Conservation (phyloP, 441 rosid species). For the Jatropha multifida region DNA sequence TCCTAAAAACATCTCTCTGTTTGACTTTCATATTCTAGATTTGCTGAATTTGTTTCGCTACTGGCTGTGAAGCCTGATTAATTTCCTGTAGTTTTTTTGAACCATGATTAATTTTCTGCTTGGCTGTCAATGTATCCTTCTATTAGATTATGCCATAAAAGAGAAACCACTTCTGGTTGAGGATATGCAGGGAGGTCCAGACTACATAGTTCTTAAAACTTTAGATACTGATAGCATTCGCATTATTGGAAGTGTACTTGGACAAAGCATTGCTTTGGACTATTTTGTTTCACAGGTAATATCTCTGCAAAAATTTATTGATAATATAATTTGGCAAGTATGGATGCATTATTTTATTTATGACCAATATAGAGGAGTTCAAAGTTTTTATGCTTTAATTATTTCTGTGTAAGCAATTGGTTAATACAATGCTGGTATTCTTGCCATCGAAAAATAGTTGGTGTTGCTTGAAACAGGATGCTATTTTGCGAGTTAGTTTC, state of each 20-base stretch:
- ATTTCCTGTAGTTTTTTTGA: not conserved
- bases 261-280: constrained; percentile 92
- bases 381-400: not conserved
- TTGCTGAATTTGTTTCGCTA: not conserved
- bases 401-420: not conserved
- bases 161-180: constrained; percentile 68
- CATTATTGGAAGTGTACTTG: constrained; percentile 88
- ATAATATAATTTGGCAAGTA: not conserved
- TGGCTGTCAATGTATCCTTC: constrained; percentile 16
- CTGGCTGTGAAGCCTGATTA: not conserved
- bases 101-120: constrained; percentile 25
- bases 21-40: not conserved
- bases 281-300: constrained; percentile 91
- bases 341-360: not conserved
- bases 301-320: not conserved
- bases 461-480: not conserved
- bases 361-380: not conserved
- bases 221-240: constrained; percentile 86
- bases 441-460: constrained; percentile 1
- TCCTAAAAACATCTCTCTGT: not conserved
- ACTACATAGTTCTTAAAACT: constrained; percentile 65
- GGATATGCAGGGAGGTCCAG: constrained; percentile 89
- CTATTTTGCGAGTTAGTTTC: not conserved
- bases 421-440: not conserved
- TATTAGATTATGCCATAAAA: constrained; percentile 78